Base-by-base conservation (phyloP, 2,329 filamentous ascomycete species). In the Pseudocercospora eumusae region DNA sequence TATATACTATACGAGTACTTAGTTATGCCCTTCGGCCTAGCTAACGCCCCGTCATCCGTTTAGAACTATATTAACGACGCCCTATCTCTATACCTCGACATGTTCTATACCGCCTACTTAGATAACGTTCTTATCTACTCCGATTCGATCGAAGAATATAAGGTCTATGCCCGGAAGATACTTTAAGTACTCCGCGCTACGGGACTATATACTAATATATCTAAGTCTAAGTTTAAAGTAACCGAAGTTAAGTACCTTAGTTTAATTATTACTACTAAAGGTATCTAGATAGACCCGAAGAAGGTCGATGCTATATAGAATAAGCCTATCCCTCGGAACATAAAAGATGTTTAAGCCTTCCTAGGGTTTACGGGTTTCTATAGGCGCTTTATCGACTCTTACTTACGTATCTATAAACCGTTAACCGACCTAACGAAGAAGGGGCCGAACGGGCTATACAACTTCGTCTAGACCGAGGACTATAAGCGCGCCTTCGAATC, bases 1-100 rank as follows among this genome's bases (percentile, higher is more conserved):
- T 71, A 71, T 45, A 54, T 69, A 9, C 58, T 65, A 15, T 73
- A 60, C 54, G 36, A 72, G 44, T 73, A 70, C 36, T 10, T 63
- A 31, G 66, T 72, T n/a, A n/a, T n/a, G n/a, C n/a, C n/a, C n/a
- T n/a, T n/a, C n/a, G n/a, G n/a, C n/a, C n/a, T n/a, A n/a, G n/a
- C n/a, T n/a, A n/a, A n/a, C n/a, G n/a, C n/a, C n/a, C n/a, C n/a
- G n/a, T n/a, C n/a, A n/a, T n/a, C n/a, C n/a, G n/a, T n/a, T n/a
- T n/a, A n/a, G n/a, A n/a, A n/a, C n/a, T n/a, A n/a, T n/a, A n/a
- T n/a, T n/a, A n/a, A n/a, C n/a, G n/a, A n/a, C n/a, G n/a, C n/a
- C n/a, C n/a, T n/a, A n/a, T n/a, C n/a, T n/a, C 36, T 11, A 4
- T 42, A 4, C 36, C 36, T 42, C 3, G n/a, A 42, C 13, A 11